Percentiles rank a stretch among this genome's conserved stretches.
Conservation (phyloP, 495 filamentous ascomycete species). For the Ramalina peruviana region DNA sequence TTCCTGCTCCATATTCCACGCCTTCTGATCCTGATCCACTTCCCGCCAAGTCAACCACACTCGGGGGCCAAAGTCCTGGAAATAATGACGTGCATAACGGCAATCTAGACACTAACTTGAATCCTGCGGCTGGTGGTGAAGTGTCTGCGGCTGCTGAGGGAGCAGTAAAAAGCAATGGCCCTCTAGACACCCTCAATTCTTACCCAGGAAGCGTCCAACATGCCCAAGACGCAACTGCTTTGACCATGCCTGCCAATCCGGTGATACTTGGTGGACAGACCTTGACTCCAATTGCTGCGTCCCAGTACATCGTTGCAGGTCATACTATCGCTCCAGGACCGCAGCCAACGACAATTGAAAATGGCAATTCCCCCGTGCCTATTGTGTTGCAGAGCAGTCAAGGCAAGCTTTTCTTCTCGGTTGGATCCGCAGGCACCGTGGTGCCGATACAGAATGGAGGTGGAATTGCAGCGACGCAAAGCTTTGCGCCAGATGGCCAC, state of each 20-base stretch:
- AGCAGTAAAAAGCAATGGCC: no score
- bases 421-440: background rate
- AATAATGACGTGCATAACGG: background rate
- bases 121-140: background rate
- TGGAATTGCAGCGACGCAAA: background rate
- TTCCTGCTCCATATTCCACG: background rate
- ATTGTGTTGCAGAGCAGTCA: background rate
- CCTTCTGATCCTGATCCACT: background rate
- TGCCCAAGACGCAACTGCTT: no score
- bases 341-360: background rate
- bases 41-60: background rate
- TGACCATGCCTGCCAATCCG: background rate
- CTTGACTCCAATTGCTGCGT: background rate
- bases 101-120: background rate
- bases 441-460: background rate
- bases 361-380: background rate
- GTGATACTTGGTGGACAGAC: background rate
- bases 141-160: background rate
- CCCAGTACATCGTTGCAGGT: background rate
- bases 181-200: background rate
- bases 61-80: background rate
- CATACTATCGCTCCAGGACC: constrained; percentile 3
- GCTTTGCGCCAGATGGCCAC: background rate
- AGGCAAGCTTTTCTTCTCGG: background rate
- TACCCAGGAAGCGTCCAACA: no score